phyloP scores from a whole-genome alignment of 1,284 basidiomycete genomes.

The Malassezia sympodialis region DNA sequence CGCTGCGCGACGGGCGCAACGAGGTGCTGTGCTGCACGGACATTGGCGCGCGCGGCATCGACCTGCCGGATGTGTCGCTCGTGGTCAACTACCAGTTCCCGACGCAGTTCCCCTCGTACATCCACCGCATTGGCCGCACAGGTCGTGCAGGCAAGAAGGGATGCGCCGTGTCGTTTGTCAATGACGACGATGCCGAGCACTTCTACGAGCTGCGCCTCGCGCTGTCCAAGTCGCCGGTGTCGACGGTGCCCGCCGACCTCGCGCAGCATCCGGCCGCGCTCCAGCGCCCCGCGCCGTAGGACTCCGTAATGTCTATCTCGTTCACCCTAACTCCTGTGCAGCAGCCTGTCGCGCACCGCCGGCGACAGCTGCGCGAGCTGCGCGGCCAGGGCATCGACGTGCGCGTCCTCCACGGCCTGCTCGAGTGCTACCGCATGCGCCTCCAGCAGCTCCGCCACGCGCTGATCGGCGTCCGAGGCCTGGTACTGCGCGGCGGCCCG shows the following conservation, averaged over 20 bases:
- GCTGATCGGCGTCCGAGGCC: slow-evolving; percentile 31
- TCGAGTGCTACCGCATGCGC: slow-evolving; percentile 27
- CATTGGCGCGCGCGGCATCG: slow-evolving; percentile 93
- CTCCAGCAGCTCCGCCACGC: slow-evolving; percentile 37
- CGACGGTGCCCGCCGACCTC: slow-evolving; percentile 25
- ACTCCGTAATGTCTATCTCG: no score
- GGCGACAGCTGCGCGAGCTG: slow-evolving; percentile 37
- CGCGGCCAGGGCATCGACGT: slow-evolving; percentile 31
- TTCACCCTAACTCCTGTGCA: background rate
- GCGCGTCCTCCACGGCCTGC: slow-evolving; percentile 28
- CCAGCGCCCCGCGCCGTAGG: background rate
- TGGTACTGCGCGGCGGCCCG: slow-evolving; percentile 19
- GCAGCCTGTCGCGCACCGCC: slow-evolving; percentile 24
- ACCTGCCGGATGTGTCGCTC: slow-evolving; percentile 86
- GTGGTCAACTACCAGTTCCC: slow-evolving; percentile 98
- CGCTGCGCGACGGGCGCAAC: slow-evolving; percentile 76
- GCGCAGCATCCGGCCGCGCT: slow-evolving; percentile 38
- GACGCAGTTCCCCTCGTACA: slow-evolving; percentile 86
- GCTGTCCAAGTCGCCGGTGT: slow-evolving; percentile 33
- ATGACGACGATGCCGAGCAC: slow-evolving; percentile 89
- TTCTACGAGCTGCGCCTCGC: slow-evolving; percentile 52
- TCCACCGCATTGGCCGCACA: slow-evolving; percentile 93
- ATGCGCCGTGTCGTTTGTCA: slow-evolving; percentile 84
- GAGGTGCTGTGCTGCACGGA: slow-evolving; percentile 84
- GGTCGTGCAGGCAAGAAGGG: slow-evolving; percentile 93